Percentiles rank a stretch among this genome's conserved stretches.
Evolutionary conservation across 2,329 filamentous ascomycete genomes (phyloP).

Genomic region (Niveomyces coronatus): DNA sequence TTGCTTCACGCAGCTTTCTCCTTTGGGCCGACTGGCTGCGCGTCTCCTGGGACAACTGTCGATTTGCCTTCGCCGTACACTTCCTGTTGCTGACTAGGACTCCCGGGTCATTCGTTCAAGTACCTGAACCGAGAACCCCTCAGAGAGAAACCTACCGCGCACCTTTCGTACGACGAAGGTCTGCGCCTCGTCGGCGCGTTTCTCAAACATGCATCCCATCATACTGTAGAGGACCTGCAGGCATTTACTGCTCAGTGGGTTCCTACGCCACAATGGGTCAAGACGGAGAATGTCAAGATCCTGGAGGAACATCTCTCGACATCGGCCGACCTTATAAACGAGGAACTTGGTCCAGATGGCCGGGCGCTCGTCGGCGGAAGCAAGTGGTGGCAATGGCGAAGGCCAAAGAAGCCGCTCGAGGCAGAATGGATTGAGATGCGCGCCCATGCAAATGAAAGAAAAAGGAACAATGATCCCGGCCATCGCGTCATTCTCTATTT

Average conservation of each 20-base stretch:
- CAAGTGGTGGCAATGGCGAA: slow-evolving; percentile 85
- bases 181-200: slow-evolving; percentile 81
- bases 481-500: slow-evolving; percentile 85
- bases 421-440: slow-evolving; percentile 98
- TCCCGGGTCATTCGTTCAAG: slow-evolving; percentile 34
- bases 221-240: slow-evolving; percentile 89
- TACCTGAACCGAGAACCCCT: slow-evolving; percentile 72
- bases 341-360: slow-evolving; percentile 69
- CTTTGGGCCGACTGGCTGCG: no score
- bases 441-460: slow-evolving; percentile 58
- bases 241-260: slow-evolving; percentile 88
- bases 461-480: slow-evolving; percentile 46
- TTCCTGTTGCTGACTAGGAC: background rate
- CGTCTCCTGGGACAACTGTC: background rate
- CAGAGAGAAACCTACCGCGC: slow-evolving; percentile 71
- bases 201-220: slow-evolving; percentile 71
- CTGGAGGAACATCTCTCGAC: slow-evolving; percentile 50
- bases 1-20: background rate
- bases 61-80: background rate
- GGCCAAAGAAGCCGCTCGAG: slow-evolving; percentile 52
- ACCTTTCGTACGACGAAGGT: slow-evolving; percentile 91
- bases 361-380: slow-evolving; percentile 67
- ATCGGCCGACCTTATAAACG: slow-evolving; percentile 56
- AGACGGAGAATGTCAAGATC: slow-evolving; percentile 60
- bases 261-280: slow-evolving; percentile 80